Evolutionary conservation across 257 asterid species (phyloP), one percentile per base, ranked within the genome.

Genomic region (Ehretia macrophylla): DNA sequence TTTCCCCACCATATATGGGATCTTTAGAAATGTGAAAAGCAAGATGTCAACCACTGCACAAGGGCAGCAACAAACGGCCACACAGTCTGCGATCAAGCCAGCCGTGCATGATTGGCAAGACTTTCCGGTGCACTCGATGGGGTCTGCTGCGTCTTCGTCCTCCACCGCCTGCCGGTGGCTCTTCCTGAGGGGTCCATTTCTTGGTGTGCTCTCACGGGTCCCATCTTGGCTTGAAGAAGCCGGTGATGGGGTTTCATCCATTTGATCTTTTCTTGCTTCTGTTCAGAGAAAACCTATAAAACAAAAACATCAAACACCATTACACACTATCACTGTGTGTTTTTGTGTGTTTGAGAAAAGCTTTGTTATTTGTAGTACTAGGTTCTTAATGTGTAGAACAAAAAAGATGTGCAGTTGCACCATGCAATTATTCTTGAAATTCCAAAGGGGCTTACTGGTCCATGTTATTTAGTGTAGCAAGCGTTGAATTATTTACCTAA

Each of bases 61-160:
- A 0, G 99, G 99, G 58, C 99, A 92, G 69, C 95, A 92, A 65
- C 99, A 86, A 20, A 92, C 82, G 17, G 97, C 99, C 47, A 92
- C 91, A 68, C 99, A 92, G 79, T 89, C 99, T 35, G 97, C 97
- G 68, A 92, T 81, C 63, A 75, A 79, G 23, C 87, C 95, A 57
- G 86, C 97, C 35, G 96, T 80, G 80, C 97, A 92, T 62, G 97
- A 82, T 63, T 77, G 76, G 71, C 99, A 92, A 32, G 87, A 78
- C 54, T 80, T 77, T 16, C 95, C 95, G 21, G 89, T 76, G 77
- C 96, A 85, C 52, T 70, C 67, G 38, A 74, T 62, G 62, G 53
- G 44, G 37, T 69, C 84, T 3, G 12, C 63, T 1, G 69, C 87
- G 50, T 62, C 71, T 14, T 74, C 89, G 0, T 68, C 88, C 55